Conservation (phyloP, 345 rosid species). For the Citrus medica region DNA sequence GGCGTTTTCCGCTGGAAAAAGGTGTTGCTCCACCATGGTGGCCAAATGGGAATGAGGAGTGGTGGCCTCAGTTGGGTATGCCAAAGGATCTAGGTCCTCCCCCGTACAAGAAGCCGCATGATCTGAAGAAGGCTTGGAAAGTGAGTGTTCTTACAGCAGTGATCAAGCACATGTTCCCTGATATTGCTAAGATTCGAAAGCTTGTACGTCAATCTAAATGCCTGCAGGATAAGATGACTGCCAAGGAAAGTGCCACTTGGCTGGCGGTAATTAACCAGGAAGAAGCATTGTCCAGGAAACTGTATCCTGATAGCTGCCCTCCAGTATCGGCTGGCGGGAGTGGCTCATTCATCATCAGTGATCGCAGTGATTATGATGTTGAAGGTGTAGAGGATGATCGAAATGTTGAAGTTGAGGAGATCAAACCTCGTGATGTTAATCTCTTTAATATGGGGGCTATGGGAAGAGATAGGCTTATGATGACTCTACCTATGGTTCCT, state of each 20-base stretch:
- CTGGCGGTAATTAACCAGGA: slow-evolving; percentile 68
- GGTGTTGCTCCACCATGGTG: slow-evolving; percentile 90
- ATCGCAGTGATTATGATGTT: slow-evolving; percentile 70
- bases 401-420: slow-evolving; percentile 35
- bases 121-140: slow-evolving; percentile 84
- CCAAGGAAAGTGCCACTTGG: slow-evolving; percentile 88
- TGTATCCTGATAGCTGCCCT: slow-evolving; percentile 60
- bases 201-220: slow-evolving; percentile 86
- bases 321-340: slow-evolving; percentile 37
- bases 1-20: slow-evolving; percentile 81
- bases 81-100: slow-evolving; percentile 65
- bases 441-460: slow-evolving; percentile 30
- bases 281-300: slow-evolving; percentile 54
- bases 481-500: slow-evolving; percentile 30
- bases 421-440: slow-evolving; percentile 41
- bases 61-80: slow-evolving; percentile 73
- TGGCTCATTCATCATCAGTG: slow-evolving; percentile 48
- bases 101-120: slow-evolving; percentile 86
- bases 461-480: slow-evolving; percentile 26
- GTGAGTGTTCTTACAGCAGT: slow-evolving; percentile 77
- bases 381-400: slow-evolving; percentile 46
- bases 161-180: slow-evolving; percentile 79
- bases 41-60: slow-evolving; percentile 73
- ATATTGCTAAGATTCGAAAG: slow-evolving; percentile 67
- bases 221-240: slow-evolving; percentile 90